Evolutionary conservation across 192 early-diverging fungal genomes (phyloP).

Genomic region (Podila verticillata): DNA sequence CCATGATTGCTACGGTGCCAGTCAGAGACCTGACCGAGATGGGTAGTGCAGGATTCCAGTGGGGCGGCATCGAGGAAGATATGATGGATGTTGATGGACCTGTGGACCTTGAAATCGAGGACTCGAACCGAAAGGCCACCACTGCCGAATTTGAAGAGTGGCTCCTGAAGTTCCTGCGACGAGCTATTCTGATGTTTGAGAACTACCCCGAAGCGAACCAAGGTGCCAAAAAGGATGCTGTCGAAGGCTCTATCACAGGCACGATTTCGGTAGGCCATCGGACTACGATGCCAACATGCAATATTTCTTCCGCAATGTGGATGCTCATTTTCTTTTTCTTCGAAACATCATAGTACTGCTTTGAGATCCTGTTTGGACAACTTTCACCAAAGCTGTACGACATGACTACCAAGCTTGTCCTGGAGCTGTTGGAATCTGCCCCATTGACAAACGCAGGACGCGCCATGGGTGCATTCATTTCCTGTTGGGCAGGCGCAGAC

Average conservation of each 20-base stretch:
- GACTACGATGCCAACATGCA: not conserved
- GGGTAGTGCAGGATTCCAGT: constrained; percentile 45
- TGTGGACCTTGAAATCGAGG: constrained; percentile 71
- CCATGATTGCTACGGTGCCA: constrained; percentile 70
- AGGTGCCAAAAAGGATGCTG: constrained; percentile 24
- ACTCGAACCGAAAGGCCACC: constrained; percentile 71
- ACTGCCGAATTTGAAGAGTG: constrained; percentile 91
- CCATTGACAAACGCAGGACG: constrained; percentile 77
- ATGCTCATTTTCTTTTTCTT: not conserved
- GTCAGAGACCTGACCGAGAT: constrained; percentile 69
- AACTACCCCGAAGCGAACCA: constrained; percentile 40
- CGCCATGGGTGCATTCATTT: constrained; percentile 61
- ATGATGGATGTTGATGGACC: constrained; percentile 49
- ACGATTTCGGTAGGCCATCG: constrained; percentile 23
- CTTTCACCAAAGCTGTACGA: constrained; percentile 71
- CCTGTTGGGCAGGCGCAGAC: constrained; percentile 41
- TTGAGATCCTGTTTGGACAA: constrained; percentile 75
- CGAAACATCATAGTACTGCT: constrained; percentile 60
- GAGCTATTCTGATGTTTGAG: constrained; percentile 74
- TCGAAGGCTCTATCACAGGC: constrained; percentile 32
- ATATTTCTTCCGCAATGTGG: not conserved
- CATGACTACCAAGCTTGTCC: constrained; percentile 66
- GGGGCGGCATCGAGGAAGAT: constrained; percentile 58
- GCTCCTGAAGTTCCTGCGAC: constrained; percentile 82
- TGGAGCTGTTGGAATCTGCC: constrained; percentile 64